Evolutionary conservation across 306 rosid genomes (phyloP), one percentile per base, ranked within the genome.

Genomic region (Abrus precatorius): DNA sequence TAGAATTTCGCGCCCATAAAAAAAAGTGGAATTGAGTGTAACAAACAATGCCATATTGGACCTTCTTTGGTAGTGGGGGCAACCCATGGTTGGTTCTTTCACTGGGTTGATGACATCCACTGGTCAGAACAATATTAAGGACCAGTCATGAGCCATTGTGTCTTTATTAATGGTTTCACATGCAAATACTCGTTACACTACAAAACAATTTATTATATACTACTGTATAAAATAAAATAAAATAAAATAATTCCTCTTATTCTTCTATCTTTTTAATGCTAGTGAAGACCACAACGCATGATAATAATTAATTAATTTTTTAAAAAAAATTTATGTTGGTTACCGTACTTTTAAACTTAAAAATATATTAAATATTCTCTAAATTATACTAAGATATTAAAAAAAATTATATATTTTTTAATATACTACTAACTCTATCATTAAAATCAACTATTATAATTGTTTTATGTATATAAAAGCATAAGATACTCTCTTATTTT

Each of bases 101-200:
- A 56, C 6, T 27, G 33, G 2, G 38, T 20, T 62, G 60, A 55
- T 78, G 44, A 59, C 66, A 66, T 33, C 38, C 33, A 47, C 36
- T 10, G 13, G 55, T 55, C 67, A 1, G 7, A 33, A 8, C 57
- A 64, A 64, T 27, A 53, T 50, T 11, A 27, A 50, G 65, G 73
- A 76, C 38, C 72, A 49, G 27, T 64, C 72, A 79, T 61, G 20
- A 20, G 20, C 0, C 57, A 71, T 36, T 53, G 67, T 85, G 81
- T 82, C 87, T 32, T 72, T 83, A 56, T 85, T 80, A 69, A 75
- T 47, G 64, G 50, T 59, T 47, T 78, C 86, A 61, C 85, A 69
- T 77, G 88, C 50, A 82, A 36, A 36, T 4, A 36, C 40, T 36
- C 40, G 1, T 2, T 36, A 36, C 40, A 61, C 69, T 73, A 66